phyloP scores from a whole-genome alignment of 2,329 filamentous ascomycete species.

The Trichothecium sympodiale region DNA sequence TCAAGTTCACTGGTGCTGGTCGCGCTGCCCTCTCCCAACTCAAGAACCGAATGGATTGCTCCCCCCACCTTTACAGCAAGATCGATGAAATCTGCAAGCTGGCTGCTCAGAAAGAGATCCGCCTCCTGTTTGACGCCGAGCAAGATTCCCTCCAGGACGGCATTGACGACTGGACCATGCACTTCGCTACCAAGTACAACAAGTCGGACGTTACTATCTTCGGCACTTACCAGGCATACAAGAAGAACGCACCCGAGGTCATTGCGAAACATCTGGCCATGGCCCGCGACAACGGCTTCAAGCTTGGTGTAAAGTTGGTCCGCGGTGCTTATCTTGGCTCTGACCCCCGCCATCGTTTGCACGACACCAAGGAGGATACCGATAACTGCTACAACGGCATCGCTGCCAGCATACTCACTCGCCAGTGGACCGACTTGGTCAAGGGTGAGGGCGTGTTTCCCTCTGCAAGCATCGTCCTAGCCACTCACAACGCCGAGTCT shows the following conservation, averaged over 20 bases:
- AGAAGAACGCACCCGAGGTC: conserved; percentile 48
- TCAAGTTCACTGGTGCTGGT: conserved; percentile 78
- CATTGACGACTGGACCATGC: conserved; percentile 69
- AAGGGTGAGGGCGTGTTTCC: conserved; percentile 38
- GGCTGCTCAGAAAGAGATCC: conserved; percentile 57
- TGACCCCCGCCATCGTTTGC: conserved; percentile 59
- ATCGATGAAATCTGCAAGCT: conserved; percentile 67
- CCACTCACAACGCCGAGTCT: conserved; percentile 71
- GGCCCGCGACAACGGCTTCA: conserved; percentile 50
- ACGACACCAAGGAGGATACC: conserved; percentile 61
- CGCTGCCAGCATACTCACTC: conserved; percentile 53
- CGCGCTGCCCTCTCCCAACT: conserved; percentile 58
- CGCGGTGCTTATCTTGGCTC: conserved; percentile 63
- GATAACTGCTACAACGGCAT: conserved; percentile 64
- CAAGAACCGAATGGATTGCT: conserved; percentile 49
- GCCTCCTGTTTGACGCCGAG: conserved; percentile 77
- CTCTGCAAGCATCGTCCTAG: conserved; percentile 55
- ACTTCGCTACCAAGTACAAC: conserved; percentile 72
- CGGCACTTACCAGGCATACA: conserved; percentile 69
- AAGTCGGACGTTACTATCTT: conserved; percentile 59
- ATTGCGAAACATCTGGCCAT: conserved; percentile 48
- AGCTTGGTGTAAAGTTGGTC: conserved; percentile 64
- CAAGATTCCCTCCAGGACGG: conserved; percentile 68
- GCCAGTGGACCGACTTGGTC: conserved; percentile 28
- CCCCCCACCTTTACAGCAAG: conserved; percentile 52